Percentiles rank a stretch among this genome's conserved stretches.
Evolutionary conservation across 2,329 filamentous ascomycete species (phyloP).

Genomic region (Diaporthe sp.): DNA sequence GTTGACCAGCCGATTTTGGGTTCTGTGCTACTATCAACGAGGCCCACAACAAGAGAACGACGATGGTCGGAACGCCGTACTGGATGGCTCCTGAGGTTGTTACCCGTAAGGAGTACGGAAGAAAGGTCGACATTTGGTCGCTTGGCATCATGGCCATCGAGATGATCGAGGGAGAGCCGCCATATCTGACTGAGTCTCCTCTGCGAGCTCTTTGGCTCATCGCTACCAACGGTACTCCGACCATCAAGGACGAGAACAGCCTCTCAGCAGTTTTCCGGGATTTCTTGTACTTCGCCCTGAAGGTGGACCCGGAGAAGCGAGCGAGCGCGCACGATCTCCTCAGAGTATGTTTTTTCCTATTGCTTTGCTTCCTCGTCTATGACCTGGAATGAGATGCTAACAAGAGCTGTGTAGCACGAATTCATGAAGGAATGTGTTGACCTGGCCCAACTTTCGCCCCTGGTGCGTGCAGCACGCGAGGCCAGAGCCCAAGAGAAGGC

Average conservation of each 20-base stretch:
- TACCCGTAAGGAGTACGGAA: conserved; percentile 95
- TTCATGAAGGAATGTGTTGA: conserved; percentile 85
- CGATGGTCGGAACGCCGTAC: conserved; percentile 98
- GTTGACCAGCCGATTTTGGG: conserved; percentile 85
- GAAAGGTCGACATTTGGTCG: conserved; percentile 99
- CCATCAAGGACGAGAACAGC: conserved; percentile 92
- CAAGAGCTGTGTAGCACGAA: conserved; percentile 69
- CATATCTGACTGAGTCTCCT: conserved; percentile 95
- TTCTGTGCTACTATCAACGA: conserved; percentile 99
- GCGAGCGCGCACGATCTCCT: conserved; percentile 94
- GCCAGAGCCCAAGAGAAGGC: conserved; percentile 89
- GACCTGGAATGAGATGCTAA: conserved; percentile 50
- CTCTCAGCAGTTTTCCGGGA: conserved; percentile 87
- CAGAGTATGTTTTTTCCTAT: conserved; percentile 69
- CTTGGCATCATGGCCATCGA: conserved; percentile 99
- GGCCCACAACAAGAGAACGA: conserved; percentile 95
- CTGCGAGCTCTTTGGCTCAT: conserved; percentile 95
- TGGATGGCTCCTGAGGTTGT: conserved; percentile 99
- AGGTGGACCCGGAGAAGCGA: conserved; percentile 97
- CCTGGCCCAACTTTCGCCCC: conserved; percentile 82
- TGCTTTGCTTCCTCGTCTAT: not conserved
- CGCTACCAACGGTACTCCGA: conserved; percentile 94
- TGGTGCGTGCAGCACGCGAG: conserved; percentile 87
- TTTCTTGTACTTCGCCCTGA: conserved; percentile 92
- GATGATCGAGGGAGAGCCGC: conserved; percentile 99